Base-by-base conservation (phyloP, 768 basidiomycete genomes). In the Lyophyllum shimeji region DNA sequence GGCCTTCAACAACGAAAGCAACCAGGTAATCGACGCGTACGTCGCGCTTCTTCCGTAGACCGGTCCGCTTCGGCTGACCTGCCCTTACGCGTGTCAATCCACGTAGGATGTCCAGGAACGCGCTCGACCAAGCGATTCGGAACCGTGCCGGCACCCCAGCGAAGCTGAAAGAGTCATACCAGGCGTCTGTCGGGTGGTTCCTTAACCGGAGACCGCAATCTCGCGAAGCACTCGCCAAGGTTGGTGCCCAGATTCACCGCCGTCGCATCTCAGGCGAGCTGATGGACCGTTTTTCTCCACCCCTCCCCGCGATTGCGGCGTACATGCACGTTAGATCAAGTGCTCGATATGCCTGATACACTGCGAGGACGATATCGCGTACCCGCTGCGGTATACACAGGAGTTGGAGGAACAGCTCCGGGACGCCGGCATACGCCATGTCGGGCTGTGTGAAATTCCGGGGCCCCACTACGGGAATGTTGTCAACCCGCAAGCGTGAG, bases 351-450 rank as follows among this genome's bases (percentile, higher is more conserved):
- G 59, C 24, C 45, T 69, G 7, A 60, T 68, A 31, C 64, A 67
- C 45, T 63, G 65, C 39, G 40, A 59, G 11, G 63, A 65, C 48
- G 69, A 70, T 50, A 64, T 71, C 55, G 66, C 65, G 31, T 66
- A 62, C 29, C 49, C 56, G 17, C 25, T 66, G 34, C 60, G 52
- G 48, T 50, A 60, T 37, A 44, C 58, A 9, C 40, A 61, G 34
- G 55, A 54, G 23, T 54, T 67, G 33, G 52, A 55, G 53, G 47
- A 52, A 11, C 60, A 55, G 45, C 61, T 73, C 57, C 64, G 43
- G 48, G 46, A 57, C 50, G 63, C 62, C 42, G 65, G 62, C 18
- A 46, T 68, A 15, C 3, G 53, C 17, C 54, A 62, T 17, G 64
- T 63, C 7, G 46, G 52, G n/a, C 46, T 68, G 20, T 31, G 46